Evolutionary conservation across 768 basidiomycete genomes (phyloP).

Genomic region (Kwoniella heveanensis): DNA sequence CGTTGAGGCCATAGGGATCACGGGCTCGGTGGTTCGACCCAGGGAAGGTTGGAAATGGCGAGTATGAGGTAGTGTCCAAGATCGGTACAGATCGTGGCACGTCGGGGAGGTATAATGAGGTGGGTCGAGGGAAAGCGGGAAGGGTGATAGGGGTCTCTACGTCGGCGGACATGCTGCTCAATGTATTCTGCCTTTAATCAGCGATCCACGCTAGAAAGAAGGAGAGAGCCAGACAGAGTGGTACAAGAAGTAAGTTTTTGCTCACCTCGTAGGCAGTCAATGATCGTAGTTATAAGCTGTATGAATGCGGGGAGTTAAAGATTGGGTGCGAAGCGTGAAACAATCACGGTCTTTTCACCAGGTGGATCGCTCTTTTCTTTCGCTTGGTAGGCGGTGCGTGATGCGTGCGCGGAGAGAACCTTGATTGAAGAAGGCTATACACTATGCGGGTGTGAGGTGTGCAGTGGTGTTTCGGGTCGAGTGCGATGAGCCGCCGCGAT

Average conservation of each 20-base stretch:
- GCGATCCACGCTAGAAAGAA: not conserved
- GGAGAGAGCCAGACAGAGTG: not conserved
- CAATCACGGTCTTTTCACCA: not conserved
- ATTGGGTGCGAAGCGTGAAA: not conserved
- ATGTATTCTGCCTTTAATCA: constrained; percentile 3
- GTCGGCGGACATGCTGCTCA: constrained; percentile 23
- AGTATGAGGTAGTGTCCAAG: constrained; percentile 40
- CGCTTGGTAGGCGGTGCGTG: not conserved
- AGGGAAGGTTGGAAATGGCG: constrained; percentile 44
- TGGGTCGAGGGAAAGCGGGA: constrained; percentile 35
- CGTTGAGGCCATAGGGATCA: constrained; percentile 48
- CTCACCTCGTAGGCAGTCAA: not conserved
- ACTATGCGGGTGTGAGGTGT: not conserved
- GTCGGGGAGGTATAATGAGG: constrained; percentile 33
- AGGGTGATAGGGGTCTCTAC: constrained; percentile 12
- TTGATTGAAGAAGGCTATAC: constrained; percentile 1
- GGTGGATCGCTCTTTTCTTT: not conserved
- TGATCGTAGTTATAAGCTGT: not conserved
- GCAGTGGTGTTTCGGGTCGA: not conserved
- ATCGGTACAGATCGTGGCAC: constrained; percentile 26
- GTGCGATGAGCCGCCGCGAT: not conserved
- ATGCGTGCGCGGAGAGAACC: not conserved
- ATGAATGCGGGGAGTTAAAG: not conserved
- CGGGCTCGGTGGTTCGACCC: constrained; percentile 21
- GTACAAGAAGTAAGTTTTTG: not conserved